A percentile compares a stretch with the other conserved stretches of the same genome.
phyloP scores from a whole-genome alignment of 2,329 filamentous ascomycete species.

The Fusarium piperis region DNA sequence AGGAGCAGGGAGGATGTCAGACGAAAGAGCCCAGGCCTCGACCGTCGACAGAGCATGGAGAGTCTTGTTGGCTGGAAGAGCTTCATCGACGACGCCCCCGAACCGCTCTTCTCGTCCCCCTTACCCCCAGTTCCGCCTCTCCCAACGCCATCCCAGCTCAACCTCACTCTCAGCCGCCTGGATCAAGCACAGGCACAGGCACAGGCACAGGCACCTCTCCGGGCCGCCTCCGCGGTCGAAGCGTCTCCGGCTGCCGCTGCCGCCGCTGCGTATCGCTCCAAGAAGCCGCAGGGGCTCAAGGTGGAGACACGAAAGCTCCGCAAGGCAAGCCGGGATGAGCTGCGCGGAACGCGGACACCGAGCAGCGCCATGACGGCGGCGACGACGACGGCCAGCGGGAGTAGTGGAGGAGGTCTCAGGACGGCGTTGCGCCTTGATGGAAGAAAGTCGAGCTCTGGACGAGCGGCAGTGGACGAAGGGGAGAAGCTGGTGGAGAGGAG shows the following conservation, averaged over 20 bases:
- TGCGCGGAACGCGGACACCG: conserved; percentile 23
- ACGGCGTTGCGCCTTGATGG: conserved; percentile 31
- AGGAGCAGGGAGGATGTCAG: conserved; percentile 17
- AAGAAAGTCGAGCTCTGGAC: conserved; percentile 13
- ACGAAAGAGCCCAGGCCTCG: neutral
- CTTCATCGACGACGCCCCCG: conserved; percentile 37
- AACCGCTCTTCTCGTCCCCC: conserved; percentile 38
- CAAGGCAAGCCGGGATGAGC: conserved; percentile 31
- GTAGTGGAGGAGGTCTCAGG: conserved; percentile 17
- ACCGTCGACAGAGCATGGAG: conserved; percentile 33
- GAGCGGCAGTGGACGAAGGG: conserved; percentile 2
- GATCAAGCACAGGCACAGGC: conserved; percentile 8
- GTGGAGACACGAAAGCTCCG: conserved; percentile 40
- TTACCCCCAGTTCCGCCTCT: conserved; percentile 42
- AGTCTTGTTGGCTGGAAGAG: conserved; percentile 36
- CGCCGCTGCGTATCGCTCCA: conserved; percentile 29
- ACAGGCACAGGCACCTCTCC: conserved; percentile 5
- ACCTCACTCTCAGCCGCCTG: conserved; percentile 16
- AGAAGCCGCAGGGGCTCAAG: conserved; percentile 39
- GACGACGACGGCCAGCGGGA: conserved; percentile 8
- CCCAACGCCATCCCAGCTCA: conserved; percentile 30
- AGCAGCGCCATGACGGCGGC: conserved; percentile 8
- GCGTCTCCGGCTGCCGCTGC: conserved; percentile 2
- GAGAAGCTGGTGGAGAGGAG: conserved; percentile 3
- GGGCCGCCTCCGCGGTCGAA: conserved; percentile 2